These are phyloP conservation scores for Vitis hybrid DNA, from an alignment of 177 flowering plant genomes.

Conservation along the genomic window DNA sequence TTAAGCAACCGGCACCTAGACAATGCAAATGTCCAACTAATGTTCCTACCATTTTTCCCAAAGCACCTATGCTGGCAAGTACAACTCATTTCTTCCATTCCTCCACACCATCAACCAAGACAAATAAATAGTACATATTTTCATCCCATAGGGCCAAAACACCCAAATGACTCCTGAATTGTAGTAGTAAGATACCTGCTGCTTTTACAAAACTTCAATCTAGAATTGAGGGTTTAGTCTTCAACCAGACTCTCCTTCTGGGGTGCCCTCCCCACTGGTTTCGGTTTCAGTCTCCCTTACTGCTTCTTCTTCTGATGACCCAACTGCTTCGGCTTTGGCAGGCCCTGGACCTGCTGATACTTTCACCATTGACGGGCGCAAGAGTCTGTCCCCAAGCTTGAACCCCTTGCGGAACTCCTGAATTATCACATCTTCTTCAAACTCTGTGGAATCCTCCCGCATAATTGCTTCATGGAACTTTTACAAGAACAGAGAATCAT, in stretches of 20 bases:
- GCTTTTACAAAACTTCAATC: constrained; percentile 25
- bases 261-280: constrained; percentile 14
- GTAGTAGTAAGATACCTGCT: neutral
- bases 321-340: constrained; percentile 38
- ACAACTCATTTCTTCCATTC: neutral
- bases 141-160: too few relatives aligned
- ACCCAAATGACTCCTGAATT: too few relatives aligned
- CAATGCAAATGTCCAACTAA: too few relatives aligned
- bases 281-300: constrained; percentile 18
- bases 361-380: constrained; percentile 96
- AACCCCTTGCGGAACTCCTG: constrained; percentile 88
- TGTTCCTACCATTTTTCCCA: too few relatives aligned
- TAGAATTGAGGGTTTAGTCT: neutral
- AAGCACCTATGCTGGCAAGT: too few relatives aligned
- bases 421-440: constrained; percentile 68
- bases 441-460: constrained; percentile 83
- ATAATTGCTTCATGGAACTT: constrained; percentile 93
- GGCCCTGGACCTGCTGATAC: constrained; percentile 98
- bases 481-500: constrained; percentile 7
- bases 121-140: too few relatives aligned
- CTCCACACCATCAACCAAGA: neutral
- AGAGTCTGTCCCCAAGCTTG: constrained; percentile 76
- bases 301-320: constrained; percentile 23
- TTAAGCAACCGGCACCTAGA: too few relatives aligned
- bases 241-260: constrained; percentile 22